Percentiles rank a stretch among this genome's conserved stretches.
Evolutionary conservation across 2,329 filamentous ascomycete genomes (phyloP).

Genomic region (Paraphaeosphaeria sporulosa): DNA sequence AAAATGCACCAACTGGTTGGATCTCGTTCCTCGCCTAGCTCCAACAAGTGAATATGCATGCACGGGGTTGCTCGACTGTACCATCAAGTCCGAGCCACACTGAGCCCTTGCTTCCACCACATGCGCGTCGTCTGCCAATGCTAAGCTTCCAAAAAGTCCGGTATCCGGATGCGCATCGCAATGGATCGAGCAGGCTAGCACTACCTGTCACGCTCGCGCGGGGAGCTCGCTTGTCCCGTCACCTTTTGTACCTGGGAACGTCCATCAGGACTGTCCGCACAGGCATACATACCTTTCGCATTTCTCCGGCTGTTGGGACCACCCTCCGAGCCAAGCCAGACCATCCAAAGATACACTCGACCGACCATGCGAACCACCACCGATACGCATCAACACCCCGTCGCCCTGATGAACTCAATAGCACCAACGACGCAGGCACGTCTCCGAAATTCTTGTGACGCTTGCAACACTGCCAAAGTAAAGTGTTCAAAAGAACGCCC

Average conservation of each 20-base stretch:
- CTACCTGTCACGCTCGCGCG: neutral
- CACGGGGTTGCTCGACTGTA: neutral
- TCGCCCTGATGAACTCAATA: neutral
- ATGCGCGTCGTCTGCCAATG: neutral
- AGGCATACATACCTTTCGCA: neutral
- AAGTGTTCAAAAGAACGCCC: conserved; percentile 14
- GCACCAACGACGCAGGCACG: conserved; percentile 7
- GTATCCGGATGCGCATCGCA: neutral
- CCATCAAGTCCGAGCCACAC: neutral
- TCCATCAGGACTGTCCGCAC: neutral
- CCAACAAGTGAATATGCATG: neutral
- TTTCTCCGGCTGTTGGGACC: conserved; percentile 2
- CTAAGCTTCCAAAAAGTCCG: neutral
- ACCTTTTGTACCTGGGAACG: neutral
- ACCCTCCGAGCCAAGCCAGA: neutral
- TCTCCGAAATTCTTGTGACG: conserved; percentile 14
- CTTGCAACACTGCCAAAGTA: conserved; percentile 16
- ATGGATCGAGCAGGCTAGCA: neutral
- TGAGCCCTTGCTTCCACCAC: neutral
- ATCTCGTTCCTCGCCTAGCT: neutral
- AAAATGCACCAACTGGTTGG: neutral
- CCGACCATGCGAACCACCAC: conserved; percentile 1
- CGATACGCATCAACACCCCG: neutral
- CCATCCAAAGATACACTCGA: neutral
- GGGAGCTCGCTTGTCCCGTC: neutral